These are phyloP conservation scores for Epipyxis sp. DNA, from an alignment of 108 stramenopile species.

Conservation along the genomic window DNA sequence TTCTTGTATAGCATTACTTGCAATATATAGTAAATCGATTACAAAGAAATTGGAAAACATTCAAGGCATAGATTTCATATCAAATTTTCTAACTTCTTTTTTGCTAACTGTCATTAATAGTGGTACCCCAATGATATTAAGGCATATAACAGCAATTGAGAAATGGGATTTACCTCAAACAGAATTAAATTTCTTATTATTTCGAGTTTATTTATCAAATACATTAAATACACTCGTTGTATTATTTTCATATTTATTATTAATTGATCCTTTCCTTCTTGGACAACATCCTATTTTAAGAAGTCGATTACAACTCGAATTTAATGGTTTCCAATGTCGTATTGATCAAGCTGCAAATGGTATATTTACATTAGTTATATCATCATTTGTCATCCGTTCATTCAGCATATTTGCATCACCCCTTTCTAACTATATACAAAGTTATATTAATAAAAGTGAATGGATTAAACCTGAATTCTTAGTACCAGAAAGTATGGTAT, in stretches of 20 bases:
- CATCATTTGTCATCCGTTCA: background rate
- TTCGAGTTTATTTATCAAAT: background rate
- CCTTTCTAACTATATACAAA: background rate
- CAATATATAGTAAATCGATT: background rate
- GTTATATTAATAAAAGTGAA: background rate
- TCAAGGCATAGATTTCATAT: too few relatives aligned
- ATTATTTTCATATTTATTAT: background rate
- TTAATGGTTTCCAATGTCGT: background rate
- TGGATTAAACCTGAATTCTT: background rate
- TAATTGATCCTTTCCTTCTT: background rate
- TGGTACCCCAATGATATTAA: background rate
- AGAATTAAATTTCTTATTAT: background rate
- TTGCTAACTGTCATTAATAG: background rate
- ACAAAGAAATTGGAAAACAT: background rate
- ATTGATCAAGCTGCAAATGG: constrained; percentile 19
- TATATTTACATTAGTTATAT: background rate
- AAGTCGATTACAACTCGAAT: too few relatives aligned
- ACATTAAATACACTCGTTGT: background rate
- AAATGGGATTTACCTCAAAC: background rate
- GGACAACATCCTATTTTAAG: background rate
- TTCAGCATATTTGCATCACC: background rate
- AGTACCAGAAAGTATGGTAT: constrained; percentile 9
- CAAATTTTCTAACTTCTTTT: background rate
- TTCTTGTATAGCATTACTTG: background rate
- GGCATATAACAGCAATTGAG: background rate